Evolutionary conservation across 352 stramenopile genomes (phyloP).

Genomic region (Blastocystis sp.): DNA sequence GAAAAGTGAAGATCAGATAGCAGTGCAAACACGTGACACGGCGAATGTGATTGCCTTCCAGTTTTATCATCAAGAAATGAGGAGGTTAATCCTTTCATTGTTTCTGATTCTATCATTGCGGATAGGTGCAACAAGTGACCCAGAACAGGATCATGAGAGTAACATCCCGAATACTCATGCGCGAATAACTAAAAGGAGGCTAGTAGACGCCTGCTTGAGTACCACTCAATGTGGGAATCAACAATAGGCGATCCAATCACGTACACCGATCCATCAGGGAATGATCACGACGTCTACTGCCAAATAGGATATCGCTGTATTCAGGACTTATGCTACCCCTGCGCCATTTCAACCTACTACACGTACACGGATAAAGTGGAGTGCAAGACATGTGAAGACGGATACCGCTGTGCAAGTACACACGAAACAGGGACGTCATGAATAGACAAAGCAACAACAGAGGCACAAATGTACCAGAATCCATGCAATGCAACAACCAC

Average conservation of each 20-base stretch:
- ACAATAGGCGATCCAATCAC: conserved; percentile 19
- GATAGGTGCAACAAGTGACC: background rate
- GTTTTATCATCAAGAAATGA: background rate
- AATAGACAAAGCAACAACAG: conserved; percentile 36
- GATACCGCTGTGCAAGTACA: conserved; percentile 47
- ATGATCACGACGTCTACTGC: background rate
- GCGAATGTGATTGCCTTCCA: background rate
- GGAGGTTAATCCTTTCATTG: background rate
- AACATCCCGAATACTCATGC: background rate
- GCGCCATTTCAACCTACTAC: conserved; percentile 1
- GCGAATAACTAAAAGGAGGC: background rate
- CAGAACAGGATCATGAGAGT: background rate
- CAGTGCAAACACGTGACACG: background rate
- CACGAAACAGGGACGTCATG: background rate
- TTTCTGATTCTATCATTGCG: background rate
- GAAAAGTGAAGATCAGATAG: background rate
- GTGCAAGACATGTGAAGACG: conserved; percentile 15
- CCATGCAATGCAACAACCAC: conserved; percentile 3
- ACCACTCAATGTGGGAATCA: background rate
- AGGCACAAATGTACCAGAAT: conserved; percentile 62
- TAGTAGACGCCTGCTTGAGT: conserved; percentile 2
- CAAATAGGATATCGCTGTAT: conserved; percentile 28
- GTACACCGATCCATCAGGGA: conserved; percentile 25
- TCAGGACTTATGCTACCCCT: conserved; percentile 1
- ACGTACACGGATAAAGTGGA: background rate